Base-by-base conservation (phyloP, 257 asterid genomes). In the Osmanthus fragrans region DNA sequence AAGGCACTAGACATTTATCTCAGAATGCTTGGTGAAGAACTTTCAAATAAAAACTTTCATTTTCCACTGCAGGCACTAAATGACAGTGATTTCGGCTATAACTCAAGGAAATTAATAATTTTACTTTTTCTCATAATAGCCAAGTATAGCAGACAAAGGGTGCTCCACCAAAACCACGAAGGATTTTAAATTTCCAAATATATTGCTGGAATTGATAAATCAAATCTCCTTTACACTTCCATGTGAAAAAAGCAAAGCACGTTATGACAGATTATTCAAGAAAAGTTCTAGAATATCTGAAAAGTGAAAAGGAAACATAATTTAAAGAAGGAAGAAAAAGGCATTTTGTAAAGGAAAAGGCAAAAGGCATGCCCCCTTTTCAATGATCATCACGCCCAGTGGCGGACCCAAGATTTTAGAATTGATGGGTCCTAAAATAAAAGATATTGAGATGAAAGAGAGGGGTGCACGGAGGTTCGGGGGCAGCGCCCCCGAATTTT, bases 361-460 rank as follows among this genome's bases (percentile, higher is more conserved):
- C 65, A 67, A 82, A 82, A 78, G 78, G 68, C 72, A 77, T 54
- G 69, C 27, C 58, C 80, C 58, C 79, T 83, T 81, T 67, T 70
- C 80, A 77, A 74, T 77, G 84, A 76, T 70, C 79, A 75, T 74
- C 29, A 45, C 80, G 80, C 77, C 34, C 32, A 1, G 32, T 30
- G n/a, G n/a, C n/a, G n/a, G n/a, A n/a, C n/a, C n/a, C n/a, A n/a
- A n/a, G n/a, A n/a, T n/a, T n/a, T n/a, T n/a, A n/a, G n/a, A n/a
- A n/a, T n/a, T n/a, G n/a, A n/a, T n/a, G n/a, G n/a, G n/a, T n/a
- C n/a, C n/a, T n/a, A n/a, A n/a, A n/a, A n/a, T n/a, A n/a, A n/a
- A n/a, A n/a, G n/a, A n/a, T n/a, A n/a, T n/a, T n/a, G n/a, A n/a
- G n/a, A n/a, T n/a, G n/a, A n/a, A n/a, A n/a, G n/a, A n/a, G n/a